Base-by-base conservation (phyloP, 352 stramenopile species). In the Phytophthora sp. region DNA sequence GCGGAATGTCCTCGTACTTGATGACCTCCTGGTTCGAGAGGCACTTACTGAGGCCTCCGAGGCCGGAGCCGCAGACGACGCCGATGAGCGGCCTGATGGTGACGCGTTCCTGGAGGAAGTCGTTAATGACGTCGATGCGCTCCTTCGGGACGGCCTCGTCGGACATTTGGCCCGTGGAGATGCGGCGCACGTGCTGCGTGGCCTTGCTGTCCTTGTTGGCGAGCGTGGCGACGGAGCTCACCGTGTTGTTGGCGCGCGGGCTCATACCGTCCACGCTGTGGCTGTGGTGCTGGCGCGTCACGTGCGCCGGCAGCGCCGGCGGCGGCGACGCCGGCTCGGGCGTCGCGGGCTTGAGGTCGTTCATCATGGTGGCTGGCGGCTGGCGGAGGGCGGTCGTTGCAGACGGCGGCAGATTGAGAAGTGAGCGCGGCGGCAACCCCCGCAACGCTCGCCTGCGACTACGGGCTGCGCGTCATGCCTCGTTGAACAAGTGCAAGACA, bases 41-140 rank as follows among this genome's bases (percentile, higher is more conserved):
- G 18, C 83, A 87, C 62, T 98, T 90, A 58, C 89, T 96, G 13
- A 99, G 84, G 8, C 82, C 86, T 17, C 92, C 94, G 35, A 99
- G 89, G 1, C 97, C 96, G 10, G 92, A 98, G 48, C 97, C 97
- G 69, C 95, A 99, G 35, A 99, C 91, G 63, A 99, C 62, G 42
- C 87, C 84, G 30, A 95, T 81, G 24, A 91, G 65, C 43, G 87
- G 87, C 2, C 77, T 76, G 11, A 23, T 60, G 24, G 63, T 72
- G 44, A 86, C 84, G 28, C 45, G 69, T 15, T 79, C 72, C 18
- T 82, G 69, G 30, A 95, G 66, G 56, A 89, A 95, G 18, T 86
- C 81, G 56, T 71, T 75, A 66, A 95, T 95, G 56, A 91, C 57
- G 66, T 92, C 86, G 49, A 95, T 89, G 44, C 85, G 84, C 45